Percentiles rank a stretch among this genome's conserved stretches.
Conservation (phyloP, 192 early-diverging fungal species). For the Pecoramyces ruminantium region DNA sequence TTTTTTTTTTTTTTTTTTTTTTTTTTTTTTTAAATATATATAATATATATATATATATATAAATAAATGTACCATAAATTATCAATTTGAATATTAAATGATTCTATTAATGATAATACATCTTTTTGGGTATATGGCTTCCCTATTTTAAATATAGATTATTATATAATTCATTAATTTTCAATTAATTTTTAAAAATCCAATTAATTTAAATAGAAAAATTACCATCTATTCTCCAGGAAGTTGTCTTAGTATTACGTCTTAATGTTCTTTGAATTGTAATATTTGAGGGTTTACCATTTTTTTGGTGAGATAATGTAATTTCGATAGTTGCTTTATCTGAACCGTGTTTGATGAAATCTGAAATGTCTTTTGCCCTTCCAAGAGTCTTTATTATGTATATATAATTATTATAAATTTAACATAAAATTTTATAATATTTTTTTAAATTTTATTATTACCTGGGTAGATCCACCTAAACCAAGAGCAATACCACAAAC, state of each 20-base stretch:
- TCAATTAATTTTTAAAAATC: no score
- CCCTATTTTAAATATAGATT: no score
- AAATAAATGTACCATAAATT: conserved; percentile 60
- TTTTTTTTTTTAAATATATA: no score
- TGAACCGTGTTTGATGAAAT: conserved; percentile 81
- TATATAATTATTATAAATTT: neutral
- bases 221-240: conserved; percentile 71
- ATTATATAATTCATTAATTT: no score
- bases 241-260: conserved; percentile 41
- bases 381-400: conserved; percentile 42
- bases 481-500: conserved; percentile 94
- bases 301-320: conserved; percentile 40
- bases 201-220: no score
- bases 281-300: conserved; percentile 11
- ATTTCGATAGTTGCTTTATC: conserved; percentile 71
- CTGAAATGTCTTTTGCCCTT: conserved; percentile 70
- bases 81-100: conserved; percentile 78
- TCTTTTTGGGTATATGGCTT: conserved; percentile 35
- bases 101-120: conserved; percentile 36
- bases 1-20: no score
- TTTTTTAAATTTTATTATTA: neutral
- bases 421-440: no score
- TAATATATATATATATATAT: no score
- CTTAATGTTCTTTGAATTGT: conserved; percentile 43
- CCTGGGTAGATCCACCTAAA: conserved; percentile 54